Conservation (phyloP, 2,329 filamentous ascomycete genomes). For the Didymella arachidicola region DNA sequence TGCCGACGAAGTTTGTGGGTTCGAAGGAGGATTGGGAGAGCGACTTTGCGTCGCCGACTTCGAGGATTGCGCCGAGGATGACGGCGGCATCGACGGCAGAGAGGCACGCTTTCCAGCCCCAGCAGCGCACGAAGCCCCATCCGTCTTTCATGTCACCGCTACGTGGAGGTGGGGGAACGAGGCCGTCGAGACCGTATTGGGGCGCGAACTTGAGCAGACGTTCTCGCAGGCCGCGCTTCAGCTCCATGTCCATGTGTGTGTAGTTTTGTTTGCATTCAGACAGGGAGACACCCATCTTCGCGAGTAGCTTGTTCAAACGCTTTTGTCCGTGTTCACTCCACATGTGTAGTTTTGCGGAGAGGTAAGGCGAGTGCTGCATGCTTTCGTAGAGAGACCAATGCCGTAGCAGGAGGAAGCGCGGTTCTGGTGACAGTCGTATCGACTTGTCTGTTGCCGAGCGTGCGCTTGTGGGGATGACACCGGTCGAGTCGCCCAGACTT, state of each 20-base stretch:
- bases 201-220: conserved; percentile 91
- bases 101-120: conserved; percentile 95
- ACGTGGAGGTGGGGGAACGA: conserved; percentile 75
- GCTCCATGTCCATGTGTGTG: conserved; percentile 97
- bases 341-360: conserved; percentile 89
- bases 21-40: conserved; percentile 45
- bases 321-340: conserved; percentile 92
- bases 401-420: conserved; percentile 87
- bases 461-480: conserved; percentile 88
- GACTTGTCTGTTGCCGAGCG: conserved; percentile 88
- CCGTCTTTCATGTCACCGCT: conserved; percentile 81
- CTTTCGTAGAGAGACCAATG: conserved; percentile 99
- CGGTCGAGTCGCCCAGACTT: conserved; percentile 70
- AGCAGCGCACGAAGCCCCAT: conserved; percentile 96
- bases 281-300: conserved; percentile 96
- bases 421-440: conserved; percentile 91
- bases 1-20: conserved; percentile 39
- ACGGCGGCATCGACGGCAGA: conserved; percentile 95
- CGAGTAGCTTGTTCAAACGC: conserved; percentile 88
- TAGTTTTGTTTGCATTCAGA: conserved; percentile 95
- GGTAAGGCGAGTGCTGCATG: conserved; percentile 96
- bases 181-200: conserved; percentile 90
- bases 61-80: conserved; percentile 87
- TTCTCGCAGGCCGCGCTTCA: conserved; percentile 85
- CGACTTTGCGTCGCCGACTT: conserved; percentile 74